Evolutionary conservation across 1,284 basidiomycete genomes (phyloP).

Genomic region (Phellinidium pouzarii): DNA sequence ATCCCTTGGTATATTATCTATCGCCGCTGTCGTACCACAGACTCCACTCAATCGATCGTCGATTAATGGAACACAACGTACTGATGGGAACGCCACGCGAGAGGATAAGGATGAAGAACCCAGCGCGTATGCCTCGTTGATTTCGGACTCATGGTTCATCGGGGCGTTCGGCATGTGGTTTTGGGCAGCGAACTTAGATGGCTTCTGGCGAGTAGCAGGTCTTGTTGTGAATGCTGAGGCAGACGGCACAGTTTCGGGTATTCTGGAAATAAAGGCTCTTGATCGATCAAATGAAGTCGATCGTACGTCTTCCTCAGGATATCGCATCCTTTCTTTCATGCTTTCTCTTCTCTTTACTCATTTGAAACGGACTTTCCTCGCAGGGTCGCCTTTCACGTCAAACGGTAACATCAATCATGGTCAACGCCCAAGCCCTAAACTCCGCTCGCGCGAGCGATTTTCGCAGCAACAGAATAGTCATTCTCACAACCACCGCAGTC

Average conservation of each 20-base stretch:
- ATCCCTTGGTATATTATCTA: constrained; percentile 78
- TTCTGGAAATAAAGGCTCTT: constrained; percentile 60
- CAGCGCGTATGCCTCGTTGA: constrained; percentile 39
- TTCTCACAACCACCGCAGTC: constrained; percentile 36
- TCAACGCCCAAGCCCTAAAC: constrained; percentile 16
- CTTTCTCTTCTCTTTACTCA: constrained; percentile 14
- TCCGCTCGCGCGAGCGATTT: constrained; percentile 25
- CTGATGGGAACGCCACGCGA: constrained; percentile 18
- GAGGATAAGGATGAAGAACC: constrained; percentile 25
- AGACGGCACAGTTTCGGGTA: constrained; percentile 60
- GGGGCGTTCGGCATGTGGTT: constrained; percentile 87
- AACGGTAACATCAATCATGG: constrained; percentile 11
- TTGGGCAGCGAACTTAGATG: constrained; percentile 64
- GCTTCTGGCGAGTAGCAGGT: constrained; percentile 64
- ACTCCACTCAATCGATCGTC: constrained; percentile 29
- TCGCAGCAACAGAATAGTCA: constrained; percentile 20
- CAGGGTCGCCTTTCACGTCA: constrained; percentile 5
- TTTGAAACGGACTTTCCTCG: constrained; percentile 2
- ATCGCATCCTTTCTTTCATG: neutral
- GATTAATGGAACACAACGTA: constrained; percentile 23
- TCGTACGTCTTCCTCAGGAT: constrained; percentile 36
- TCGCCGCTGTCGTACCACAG: constrained; percentile 67
- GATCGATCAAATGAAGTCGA: constrained; percentile 58
- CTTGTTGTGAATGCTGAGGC: constrained; percentile 62
- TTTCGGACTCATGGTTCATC: constrained; percentile 78